phyloP scores from a whole-genome alignment of 2,329 filamentous ascomycete genomes.

The Aureobasidium sp. region DNA sequence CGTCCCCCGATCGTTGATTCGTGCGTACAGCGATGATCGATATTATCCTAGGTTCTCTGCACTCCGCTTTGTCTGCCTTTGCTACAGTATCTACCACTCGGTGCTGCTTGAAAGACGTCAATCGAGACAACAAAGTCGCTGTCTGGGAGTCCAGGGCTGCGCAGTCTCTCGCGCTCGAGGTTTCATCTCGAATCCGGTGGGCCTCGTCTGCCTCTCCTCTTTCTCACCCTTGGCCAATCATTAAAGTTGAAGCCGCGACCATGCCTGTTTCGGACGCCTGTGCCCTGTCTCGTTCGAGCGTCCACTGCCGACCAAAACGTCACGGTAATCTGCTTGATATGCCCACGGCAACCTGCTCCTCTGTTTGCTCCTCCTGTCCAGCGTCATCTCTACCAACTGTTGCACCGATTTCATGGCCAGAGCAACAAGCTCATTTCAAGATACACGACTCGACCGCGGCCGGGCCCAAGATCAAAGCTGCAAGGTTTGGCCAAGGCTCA shows the following conservation, averaged over 20 bases:
- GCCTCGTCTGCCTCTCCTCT: neutral
- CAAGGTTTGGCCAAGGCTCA: neutral
- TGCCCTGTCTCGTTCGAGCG: neutral
- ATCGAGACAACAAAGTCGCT: neutral
- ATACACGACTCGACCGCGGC: neutral
- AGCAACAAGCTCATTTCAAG: neutral
- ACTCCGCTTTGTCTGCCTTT: neutral
- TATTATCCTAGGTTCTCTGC: neutral
- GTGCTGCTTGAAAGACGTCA: neutral
- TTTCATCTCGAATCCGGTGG: neutral
- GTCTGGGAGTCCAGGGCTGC: neutral
- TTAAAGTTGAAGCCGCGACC: conserved; percentile 2
- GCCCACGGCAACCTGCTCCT: neutral
- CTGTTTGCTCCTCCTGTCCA: neutral
- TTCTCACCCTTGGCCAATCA: neutral
- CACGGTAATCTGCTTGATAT: neutral
- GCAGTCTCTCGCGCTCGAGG: neutral
- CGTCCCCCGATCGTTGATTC: neutral
- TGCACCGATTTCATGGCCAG: neutral
- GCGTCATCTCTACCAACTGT: neutral
- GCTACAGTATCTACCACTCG: neutral
- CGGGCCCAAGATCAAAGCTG: neutral
- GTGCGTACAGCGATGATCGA: neutral
- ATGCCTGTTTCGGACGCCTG: neutral
- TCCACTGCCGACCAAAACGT: conserved; percentile 2